These are phyloP conservation scores for Pichia sp. DNA, from an alignment of 1,139 yeast genomes.

Conservation along the genomic window DNA sequence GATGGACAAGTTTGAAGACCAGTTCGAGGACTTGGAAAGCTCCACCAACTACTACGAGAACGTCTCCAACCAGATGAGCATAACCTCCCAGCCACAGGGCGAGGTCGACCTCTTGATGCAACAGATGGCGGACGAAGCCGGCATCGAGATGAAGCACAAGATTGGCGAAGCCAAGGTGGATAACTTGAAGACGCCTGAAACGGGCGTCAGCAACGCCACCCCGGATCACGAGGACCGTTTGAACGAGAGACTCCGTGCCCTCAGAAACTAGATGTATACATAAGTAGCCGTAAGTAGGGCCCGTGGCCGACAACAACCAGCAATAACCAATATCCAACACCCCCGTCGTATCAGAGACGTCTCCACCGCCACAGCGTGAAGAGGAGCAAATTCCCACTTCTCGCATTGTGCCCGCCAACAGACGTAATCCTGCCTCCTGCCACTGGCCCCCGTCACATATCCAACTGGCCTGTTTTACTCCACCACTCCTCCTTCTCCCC, in stretches of 20 bases:
- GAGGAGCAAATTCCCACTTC: no score
- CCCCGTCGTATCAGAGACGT: not conserved
- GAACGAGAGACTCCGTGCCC: constrained; percentile 85
- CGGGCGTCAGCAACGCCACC: not conserved
- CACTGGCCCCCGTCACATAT: no score
- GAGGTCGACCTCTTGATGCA: constrained; percentile 91
- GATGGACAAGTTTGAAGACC: constrained; percentile 96
- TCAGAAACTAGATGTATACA: constrained; percentile 41
- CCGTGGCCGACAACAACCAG: no score
- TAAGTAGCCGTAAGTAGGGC: not conserved
- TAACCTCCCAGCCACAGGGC: constrained; percentile 89
- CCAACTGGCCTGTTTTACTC: no score
- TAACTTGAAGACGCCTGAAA: constrained; percentile 38
- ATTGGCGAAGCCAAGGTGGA: constrained; percentile 30
- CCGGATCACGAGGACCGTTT: constrained; percentile 61
- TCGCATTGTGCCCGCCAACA: no score
- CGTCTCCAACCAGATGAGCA: constrained; percentile 86
- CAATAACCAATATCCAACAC: not conserved
- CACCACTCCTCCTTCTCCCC: no score
- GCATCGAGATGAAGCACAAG: constrained; percentile 87
- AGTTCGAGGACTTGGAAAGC: constrained; percentile 95
- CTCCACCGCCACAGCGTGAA: no score
- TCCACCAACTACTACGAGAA: constrained; percentile 90
- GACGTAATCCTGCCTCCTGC: no score
- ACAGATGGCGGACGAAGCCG: constrained; percentile 98